Conservation (phyloP, 164 flowering plant genomes). For the Vitis riparia region DNA sequence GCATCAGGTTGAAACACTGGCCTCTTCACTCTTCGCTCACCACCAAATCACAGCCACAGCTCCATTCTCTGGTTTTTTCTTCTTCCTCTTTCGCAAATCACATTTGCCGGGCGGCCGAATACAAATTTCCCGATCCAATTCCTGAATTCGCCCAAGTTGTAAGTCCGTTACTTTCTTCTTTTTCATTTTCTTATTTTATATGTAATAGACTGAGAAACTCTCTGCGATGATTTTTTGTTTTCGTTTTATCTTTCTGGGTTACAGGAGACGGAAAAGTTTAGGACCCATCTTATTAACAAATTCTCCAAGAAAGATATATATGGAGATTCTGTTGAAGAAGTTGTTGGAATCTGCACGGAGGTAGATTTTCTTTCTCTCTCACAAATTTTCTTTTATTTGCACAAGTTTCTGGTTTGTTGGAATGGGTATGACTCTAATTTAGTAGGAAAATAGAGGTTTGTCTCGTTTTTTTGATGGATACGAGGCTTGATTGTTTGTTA, state of each 20-base stretch:
- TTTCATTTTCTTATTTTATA: not conserved
- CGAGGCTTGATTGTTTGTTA: no score
- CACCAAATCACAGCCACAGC: not conserved
- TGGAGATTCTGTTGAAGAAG: constrained; percentile 52
- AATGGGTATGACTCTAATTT: no score
- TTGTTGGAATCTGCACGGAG: constrained; percentile 61
- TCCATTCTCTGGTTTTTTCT: not conserved
- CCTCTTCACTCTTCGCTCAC: not conserved
- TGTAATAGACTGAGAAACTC: no score
- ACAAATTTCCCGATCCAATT: constrained; percentile 92
- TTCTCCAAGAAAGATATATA: constrained; percentile 53
- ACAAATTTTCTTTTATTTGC: not conserved
- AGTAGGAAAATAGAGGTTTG: no score
- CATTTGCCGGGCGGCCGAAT: constrained; percentile 72
- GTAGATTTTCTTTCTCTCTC: constrained; percentile 14
- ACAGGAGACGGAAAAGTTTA: constrained; percentile 67
- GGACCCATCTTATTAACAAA: constrained; percentile 39
- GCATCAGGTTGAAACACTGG: not conserved
- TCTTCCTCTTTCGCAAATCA: constrained; percentile 15
- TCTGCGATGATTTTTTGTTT: no score
- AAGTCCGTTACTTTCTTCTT: constrained; percentile 5
- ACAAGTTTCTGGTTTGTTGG: no score
- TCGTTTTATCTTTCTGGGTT: constrained; percentile 1
- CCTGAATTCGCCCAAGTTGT: constrained; percentile 89
- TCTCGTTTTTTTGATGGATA: no score